Base-by-base conservation (phyloP, 192 early-diverging fungal genomes). In the Jimgerdemannia flammicorona region DNA sequence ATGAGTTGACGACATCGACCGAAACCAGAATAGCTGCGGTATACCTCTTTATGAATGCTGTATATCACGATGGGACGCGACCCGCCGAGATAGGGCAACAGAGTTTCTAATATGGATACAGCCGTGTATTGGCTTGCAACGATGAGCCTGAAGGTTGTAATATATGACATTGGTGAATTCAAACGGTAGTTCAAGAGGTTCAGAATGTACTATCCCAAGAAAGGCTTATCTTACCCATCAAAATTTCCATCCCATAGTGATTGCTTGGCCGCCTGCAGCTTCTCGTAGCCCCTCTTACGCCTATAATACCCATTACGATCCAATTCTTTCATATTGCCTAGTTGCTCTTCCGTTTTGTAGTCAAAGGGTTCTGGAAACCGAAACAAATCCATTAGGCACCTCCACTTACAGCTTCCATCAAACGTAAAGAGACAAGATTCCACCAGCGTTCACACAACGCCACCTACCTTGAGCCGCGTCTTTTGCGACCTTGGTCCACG, bases 61-160 rank as follows among this genome's bases (percentile, higher is more conserved):
- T 97, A 97, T 6, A 95, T 89, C 3, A 98, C 94, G 20, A 98
- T 85, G 71, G 94, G 92, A 67, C 93, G 81, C 18, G 95, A 96
- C 72, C 92, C 91, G n/a, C 85, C 88, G n/a, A 99, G 63, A 72
- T 87, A 94, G 0, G 89, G 93, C 0, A 84, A 65, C 4, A 99
- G 85, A 65, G 80, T 83, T 44, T 91, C 85, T 8, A 99, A 74
- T 17, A 98, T 87, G 7, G 92, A 91, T 70, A 86, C 84, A 4
- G 91, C 83, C 67, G 91, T 85, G 80, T 91, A 97, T 70, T 91
- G 88, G 7, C 94, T 93, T 4, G 95, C 93, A 40, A 97, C 78
- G 17, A 99, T 77, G 14, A 99, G 84, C 3, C 90, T 91, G 70
- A 1, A 77, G 3, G 67, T 8, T 68, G 67, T 10, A 19, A 68